A percentile compares a stretch with the other conserved stretches of the same genome.
phyloP scores from a whole-genome alignment of 352 stramenopile species.

The Pythium utonaiense region DNA sequence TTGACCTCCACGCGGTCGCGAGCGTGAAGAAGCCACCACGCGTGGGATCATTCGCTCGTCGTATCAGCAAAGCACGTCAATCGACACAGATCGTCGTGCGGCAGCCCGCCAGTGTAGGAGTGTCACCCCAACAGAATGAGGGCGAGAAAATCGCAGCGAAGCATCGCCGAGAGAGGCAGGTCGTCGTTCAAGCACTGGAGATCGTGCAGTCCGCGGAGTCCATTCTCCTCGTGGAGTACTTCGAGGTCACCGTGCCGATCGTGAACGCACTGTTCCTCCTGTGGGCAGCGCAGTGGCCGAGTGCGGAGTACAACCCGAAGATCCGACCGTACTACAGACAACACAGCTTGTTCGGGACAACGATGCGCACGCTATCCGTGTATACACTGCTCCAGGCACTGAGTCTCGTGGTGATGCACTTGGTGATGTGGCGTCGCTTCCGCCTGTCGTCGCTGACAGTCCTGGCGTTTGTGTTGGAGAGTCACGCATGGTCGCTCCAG shows the following conservation, averaged over 20 bases:
- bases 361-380: neutral
- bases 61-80: no score
- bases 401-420: slow-evolving; percentile 6
- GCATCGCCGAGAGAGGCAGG: neutral
- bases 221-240: slow-evolving; percentile 19
- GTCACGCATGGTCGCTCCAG: slow-evolving; percentile 6
- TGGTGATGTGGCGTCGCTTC: slow-evolving; percentile 17
- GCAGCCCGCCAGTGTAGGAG: no score
- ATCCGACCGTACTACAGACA: slow-evolving; percentile 4
- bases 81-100: no score
- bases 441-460: neutral
- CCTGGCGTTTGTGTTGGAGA: slow-evolving; percentile 11
- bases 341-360: neutral
- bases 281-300: slow-evolving; percentile 1
- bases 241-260: slow-evolving; percentile 8
- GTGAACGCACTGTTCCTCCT: slow-evolving; percentile 4
- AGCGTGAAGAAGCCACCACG: no score
- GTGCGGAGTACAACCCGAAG: slow-evolving; percentile 9
- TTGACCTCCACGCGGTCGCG: no score
- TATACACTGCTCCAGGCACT: slow-evolving; percentile 6
- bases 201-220: slow-evolving; percentile 10
- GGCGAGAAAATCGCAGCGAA: no score
- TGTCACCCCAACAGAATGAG: no score
- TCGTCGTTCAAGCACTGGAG: neutral
- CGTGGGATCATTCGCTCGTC: no score